phyloP scores from a whole-genome alignment of 1,284 basidiomycete species.

The Tremellales sp. region DNA sequence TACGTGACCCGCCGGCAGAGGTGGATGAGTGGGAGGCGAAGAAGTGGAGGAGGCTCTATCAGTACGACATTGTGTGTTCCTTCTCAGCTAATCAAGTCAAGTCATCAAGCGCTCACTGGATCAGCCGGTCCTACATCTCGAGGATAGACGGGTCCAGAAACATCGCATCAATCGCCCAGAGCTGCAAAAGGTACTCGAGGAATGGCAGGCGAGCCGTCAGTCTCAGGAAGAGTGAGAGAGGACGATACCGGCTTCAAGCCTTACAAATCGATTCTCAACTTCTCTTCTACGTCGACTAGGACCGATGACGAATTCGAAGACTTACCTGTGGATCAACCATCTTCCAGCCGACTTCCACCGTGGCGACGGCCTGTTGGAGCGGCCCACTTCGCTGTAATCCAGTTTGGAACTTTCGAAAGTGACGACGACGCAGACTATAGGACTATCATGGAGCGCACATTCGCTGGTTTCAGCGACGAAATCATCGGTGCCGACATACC shows the following conservation, averaged over 20 bases:
- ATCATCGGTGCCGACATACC: constrained; percentile 9
- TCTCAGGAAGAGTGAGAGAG: background rate
- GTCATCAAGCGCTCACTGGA: background rate
- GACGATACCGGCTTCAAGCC: constrained; percentile 6
- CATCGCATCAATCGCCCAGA: constrained; percentile 38
- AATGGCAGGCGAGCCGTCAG: constrained; percentile 24
- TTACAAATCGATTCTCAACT: constrained; percentile 14
- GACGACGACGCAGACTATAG: constrained; percentile 9
- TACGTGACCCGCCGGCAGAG: constrained; percentile 38
- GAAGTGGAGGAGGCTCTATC: constrained; percentile 43
- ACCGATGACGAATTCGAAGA: background rate
- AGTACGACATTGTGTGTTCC: constrained; percentile 46
- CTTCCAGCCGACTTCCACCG: no score
- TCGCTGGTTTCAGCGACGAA: constrained; percentile 13
- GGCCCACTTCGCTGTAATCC: constrained; percentile 9
- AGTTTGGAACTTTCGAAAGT: constrained; percentile 8
- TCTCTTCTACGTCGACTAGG: background rate
- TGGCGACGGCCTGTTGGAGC: constrained; percentile 18
- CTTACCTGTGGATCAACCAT: background rate
- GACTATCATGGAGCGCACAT: constrained; percentile 10
- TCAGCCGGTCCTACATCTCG: constrained; percentile 46
- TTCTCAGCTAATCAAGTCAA: background rate
- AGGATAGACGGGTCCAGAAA: constrained; percentile 39
- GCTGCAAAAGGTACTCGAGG: constrained; percentile 30
- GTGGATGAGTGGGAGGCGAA: constrained; percentile 30